A percentile compares a stretch with the other conserved stretches of the same genome.
phyloP scores from a whole-genome alignment of 108 stramenopile genomes.

The Cyclostephanos tholiformis region DNA sequence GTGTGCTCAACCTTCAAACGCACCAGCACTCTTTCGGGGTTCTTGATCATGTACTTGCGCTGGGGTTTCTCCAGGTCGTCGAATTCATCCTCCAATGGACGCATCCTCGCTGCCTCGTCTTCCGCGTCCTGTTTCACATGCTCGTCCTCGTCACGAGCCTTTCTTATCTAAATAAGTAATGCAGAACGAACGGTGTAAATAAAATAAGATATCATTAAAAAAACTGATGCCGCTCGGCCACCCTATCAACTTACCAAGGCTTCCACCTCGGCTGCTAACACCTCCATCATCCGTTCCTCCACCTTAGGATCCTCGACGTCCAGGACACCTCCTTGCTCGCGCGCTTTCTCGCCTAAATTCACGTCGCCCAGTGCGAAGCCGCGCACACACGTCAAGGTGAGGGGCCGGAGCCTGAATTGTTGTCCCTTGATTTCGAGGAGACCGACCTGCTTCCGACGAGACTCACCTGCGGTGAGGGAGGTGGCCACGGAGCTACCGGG shows the following conservation, averaged over 20 bases:
- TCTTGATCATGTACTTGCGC: conserved; percentile 57
- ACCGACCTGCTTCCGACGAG: conserved; percentile 87
- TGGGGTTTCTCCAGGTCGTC: conserved; percentile 41
- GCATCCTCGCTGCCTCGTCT: conserved; percentile 19
- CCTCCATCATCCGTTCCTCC: conserved; percentile 66
- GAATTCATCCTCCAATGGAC: conserved; percentile 40
- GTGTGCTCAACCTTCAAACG: conserved; percentile 95
- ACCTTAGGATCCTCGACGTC: conserved; percentile 84
- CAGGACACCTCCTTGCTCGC: conserved; percentile 44
- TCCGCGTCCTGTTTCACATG: conserved; percentile 35
- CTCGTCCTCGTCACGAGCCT: conserved; percentile 43
- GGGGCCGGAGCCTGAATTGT: conserved; percentile 75
- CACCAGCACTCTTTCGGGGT: conserved; percentile 87
- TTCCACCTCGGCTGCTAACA: conserved; percentile 66
- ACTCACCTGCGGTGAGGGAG: conserved; percentile 84
- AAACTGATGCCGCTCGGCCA: no score
- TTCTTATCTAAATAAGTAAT: conserved; percentile 16
- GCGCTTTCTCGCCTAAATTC: conserved; percentile 33
- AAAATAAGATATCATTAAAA: no score
- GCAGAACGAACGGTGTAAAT: neutral
- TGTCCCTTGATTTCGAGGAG: conserved; percentile 75
- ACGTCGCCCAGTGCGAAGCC: conserved; percentile 82
- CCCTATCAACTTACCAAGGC: conserved; percentile 51
- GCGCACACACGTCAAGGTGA: conserved; percentile 82
- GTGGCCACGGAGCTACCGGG: conserved; percentile 96